Percentiles rank a stretch among this genome's conserved stretches.
Evolutionary conservation across 1,284 basidiomycete species (phyloP).

Genomic region (Ustilago hordei): DNA sequence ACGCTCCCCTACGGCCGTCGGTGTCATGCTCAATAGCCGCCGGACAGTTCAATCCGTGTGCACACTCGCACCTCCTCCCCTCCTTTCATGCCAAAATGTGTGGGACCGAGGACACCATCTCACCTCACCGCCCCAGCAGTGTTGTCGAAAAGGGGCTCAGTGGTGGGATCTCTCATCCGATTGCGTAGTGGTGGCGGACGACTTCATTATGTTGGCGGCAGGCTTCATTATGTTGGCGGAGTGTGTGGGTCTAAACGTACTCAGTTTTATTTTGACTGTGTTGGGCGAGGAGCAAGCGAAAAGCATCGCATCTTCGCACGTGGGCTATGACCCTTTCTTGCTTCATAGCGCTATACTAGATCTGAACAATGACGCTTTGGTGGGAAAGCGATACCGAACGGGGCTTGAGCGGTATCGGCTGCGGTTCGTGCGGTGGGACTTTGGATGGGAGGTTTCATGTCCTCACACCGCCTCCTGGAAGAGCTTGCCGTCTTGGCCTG

Average conservation of each 20-base stretch:
- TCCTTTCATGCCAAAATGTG: conserved; percentile 1
- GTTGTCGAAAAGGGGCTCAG: background rate
- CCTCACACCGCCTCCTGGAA: background rate
- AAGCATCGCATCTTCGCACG: background rate
- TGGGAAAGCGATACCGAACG: background rate
- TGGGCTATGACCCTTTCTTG: background rate
- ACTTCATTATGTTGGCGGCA: background rate
- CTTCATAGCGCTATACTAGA: background rate
- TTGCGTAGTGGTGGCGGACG: too few relatives aligned
- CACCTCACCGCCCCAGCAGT: background rate
- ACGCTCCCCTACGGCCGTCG: background rate
- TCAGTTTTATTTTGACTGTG: too few relatives aligned
- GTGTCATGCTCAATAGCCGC: background rate
- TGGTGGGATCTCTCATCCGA: too few relatives aligned
- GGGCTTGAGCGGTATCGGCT: background rate
- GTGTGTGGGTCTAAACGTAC: too few relatives aligned
- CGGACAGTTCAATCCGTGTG: background rate
- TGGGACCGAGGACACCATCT: conserved; percentile 5
- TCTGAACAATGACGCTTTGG: background rate
- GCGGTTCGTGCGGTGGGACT: background rate
- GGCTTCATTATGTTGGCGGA: background rate
- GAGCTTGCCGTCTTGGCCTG: background rate
- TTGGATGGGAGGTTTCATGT: background rate
- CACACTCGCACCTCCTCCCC: background rate
- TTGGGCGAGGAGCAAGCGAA: too few relatives aligned